phyloP scores from a whole-genome alignment of 2,329 filamentous ascomycete species.

The Trichoderma hamatum region DNA sequence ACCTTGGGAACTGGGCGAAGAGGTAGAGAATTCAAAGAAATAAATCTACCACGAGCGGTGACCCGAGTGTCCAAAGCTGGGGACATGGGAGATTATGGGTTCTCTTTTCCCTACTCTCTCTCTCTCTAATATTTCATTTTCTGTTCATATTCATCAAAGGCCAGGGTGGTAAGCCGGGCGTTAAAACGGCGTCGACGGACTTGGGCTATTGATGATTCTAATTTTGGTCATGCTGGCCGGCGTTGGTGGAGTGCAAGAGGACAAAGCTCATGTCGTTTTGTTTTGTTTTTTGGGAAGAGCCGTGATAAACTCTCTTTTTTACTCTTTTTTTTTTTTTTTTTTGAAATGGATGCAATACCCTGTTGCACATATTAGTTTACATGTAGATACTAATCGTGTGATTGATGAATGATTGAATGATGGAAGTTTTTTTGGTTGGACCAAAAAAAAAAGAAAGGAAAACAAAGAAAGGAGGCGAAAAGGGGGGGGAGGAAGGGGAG shows the following conservation, averaged over 20 bases:
- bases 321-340: not conserved
- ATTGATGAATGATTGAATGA: conserved; percentile 15
- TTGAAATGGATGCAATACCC: conserved; percentile 19
- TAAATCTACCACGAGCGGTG: conserved; percentile 28
- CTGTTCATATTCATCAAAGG: conserved; percentile 18
- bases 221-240: not conserved
- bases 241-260: conserved; percentile 5
- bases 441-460: not conserved
- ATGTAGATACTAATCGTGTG: conserved; percentile 16
- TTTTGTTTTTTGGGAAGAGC: not conserved
- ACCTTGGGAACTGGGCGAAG: conserved; percentile 57
- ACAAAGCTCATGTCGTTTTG: not conserved
- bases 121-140: conserved; percentile 6
- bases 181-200: conserved; percentile 30
- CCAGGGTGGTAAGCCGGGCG: conserved; percentile 23
- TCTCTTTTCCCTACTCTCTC: conserved; percentile 21
- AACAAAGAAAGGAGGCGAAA: not conserved
- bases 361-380: conserved; percentile 16
- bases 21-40: conserved; percentile 49
- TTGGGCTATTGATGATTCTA: conserved; percentile 18
- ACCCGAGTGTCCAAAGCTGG: not conserved
- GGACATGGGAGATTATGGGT: conserved; percentile 11
- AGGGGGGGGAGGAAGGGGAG: no score
- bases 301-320: not conserved
- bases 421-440: conserved; percentile 2